Percentiles rank a stretch among this genome's conserved stretches.
These are phyloP conservation scores for Claviceps arundinis DNA, from an alignment of 2,329 filamentous ascomycete species.

Conservation along the genomic window DNA sequence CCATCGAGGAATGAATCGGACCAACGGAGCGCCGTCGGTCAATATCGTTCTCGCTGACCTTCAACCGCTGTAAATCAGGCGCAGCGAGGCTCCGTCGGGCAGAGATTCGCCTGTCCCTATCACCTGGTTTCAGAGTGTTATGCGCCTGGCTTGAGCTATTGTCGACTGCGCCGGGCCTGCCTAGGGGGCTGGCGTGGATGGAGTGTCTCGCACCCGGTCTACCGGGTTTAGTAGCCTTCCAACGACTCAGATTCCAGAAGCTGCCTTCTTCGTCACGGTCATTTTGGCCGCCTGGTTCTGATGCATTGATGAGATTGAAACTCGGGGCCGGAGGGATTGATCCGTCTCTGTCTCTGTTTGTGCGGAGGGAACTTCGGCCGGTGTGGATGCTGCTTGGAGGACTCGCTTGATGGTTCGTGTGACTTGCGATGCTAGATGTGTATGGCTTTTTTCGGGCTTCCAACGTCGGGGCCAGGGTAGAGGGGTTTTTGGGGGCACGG, in stretches of 20 bases:
- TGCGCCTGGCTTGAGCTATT: conserved; percentile 6
- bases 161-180: conserved; percentile 7
- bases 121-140: conserved; percentile 20
- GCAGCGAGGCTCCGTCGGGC: conserved; percentile 19
- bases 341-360: conserved; percentile 14
- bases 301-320: conserved; percentile 33
- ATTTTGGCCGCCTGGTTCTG: conserved; percentile 20
- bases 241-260: conserved; percentile 46
- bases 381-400: conserved; percentile 23
- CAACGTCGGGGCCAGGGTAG: conserved; percentile 27
- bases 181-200: conserved; percentile 12
- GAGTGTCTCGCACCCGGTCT: conserved; percentile 23
- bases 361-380: conserved; percentile 13
- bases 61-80: conserved; percentile 15
- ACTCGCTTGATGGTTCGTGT: conserved; percentile 19
- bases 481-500: conserved; percentile 23
- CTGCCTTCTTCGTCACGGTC: conserved; percentile 29
- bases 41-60: conserved; percentile 11
- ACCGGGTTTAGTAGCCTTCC: conserved; percentile 29
- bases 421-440: conserved; percentile 13
- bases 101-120: conserved; percentile 15
- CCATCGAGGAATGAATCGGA: conserved; percentile 10
- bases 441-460: conserved; percentile 34
- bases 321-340: conserved; percentile 38
- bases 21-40: conserved; percentile 19